Evolutionary conservation across 176 grass and related monocot species (phyloP), one percentile per base, ranked within the genome.

Genomic region (Bromus sterilis): DNA sequence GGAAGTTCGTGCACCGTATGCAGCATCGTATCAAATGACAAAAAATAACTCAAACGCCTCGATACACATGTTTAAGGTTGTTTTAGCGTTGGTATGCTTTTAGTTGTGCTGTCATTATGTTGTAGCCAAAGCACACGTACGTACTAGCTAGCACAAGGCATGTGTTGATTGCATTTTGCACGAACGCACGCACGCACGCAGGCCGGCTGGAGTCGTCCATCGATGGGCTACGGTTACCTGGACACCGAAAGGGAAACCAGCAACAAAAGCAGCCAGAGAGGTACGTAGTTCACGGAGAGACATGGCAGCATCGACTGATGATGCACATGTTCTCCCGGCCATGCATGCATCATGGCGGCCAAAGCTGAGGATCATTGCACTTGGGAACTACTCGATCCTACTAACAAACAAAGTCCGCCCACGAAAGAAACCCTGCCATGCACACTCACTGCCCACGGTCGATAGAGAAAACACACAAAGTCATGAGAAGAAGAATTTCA

Each of bases 141-240:
- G n/a, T n/a, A n/a, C n/a, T n/a, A n/a, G n/a, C n/a, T n/a, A n/a
- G n/a, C n/a, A n/a, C 71, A 53, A 74, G 44, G 2, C 71, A 74
- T 74, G 43, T 31, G 26, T 48, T 49, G 70, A 59, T 44, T 40
- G 35, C n/a, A n/a, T n/a, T n/a, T n/a, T n/a, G n/a, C n/a, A n/a
- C n/a, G n/a, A n/a, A n/a, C n/a, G n/a, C n/a, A 16, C 36, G 51
- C 65, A 70, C 44, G 53, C 80, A 56, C 78, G 15, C 63, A 29
- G 24, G 57, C 56, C 28, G 18, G 28, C 59, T 26, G 11, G 30
- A 70, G 59, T 18, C n/a, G 25, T 10, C 16, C 24, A 72, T 31
- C 15, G 49, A 82, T 73, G 80, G 67, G 36, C 79, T 44, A 44
- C 0, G 39, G 69, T 51, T 83, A 18, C 56, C 20, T 74, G 81